Conservation (phyloP, 208 protist species). For the Trypanosoma cruzi region DNA sequence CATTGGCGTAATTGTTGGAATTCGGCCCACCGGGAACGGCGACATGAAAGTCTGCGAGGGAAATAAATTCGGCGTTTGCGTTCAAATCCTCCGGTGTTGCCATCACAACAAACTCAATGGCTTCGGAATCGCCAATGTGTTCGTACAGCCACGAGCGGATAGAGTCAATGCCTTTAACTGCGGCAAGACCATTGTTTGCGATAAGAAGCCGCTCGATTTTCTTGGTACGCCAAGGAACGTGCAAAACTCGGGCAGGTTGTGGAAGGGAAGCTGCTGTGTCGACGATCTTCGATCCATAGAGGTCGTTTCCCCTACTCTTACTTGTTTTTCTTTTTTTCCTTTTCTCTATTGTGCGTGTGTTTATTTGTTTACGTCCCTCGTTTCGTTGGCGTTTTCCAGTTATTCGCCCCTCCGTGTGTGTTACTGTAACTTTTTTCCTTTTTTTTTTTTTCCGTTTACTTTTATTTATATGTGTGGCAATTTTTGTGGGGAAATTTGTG, state of each 20-base stretch:
- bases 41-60: slow-evolving; percentile 95
- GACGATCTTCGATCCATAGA: background rate
- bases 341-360: background rate
- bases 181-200: slow-evolving; percentile 99
- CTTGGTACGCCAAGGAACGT: slow-evolving; percentile 50
- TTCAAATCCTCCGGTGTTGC: slow-evolving; percentile 98
- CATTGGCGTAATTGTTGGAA: slow-evolving; percentile 99
- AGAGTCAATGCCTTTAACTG: slow-evolving; percentile 98
- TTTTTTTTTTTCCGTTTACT: background rate
- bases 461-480: background rate
- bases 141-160: slow-evolving; percentile 97
- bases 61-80: slow-evolving; percentile 98
- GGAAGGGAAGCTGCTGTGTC: slow-evolving; percentile 23
- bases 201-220: slow-evolving; percentile 94
- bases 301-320: background rate
- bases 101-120: slow-evolving; percentile 97
- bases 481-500: slow-evolving; percentile 5
- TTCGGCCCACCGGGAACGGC: slow-evolving; percentile 97
- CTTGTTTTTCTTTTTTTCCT: background rate
- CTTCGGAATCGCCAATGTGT: slow-evolving; percentile 93
- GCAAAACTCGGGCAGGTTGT: slow-evolving; percentile 54
- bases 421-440: background rate
- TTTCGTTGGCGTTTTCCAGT: background rate
- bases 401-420: background rate
- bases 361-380: background rate